Evolutionary conservation across 345 rosid species (phyloP).

Genomic region (Abelmoschus esculentus): DNA sequence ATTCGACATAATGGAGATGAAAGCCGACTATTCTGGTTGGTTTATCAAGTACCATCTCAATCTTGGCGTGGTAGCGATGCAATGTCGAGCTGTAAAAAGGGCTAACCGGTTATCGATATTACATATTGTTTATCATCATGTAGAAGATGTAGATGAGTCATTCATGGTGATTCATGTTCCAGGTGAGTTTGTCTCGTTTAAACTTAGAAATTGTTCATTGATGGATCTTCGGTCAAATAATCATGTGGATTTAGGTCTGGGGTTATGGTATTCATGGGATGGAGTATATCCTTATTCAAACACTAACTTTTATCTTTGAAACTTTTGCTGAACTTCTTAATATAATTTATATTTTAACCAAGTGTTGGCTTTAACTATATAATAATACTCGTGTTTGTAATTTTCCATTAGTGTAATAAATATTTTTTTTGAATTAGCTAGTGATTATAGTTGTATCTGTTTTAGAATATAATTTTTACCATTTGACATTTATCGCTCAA

Average conservation of each 20-base stretch:
- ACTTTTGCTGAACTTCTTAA: neutral
- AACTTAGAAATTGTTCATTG: neutral
- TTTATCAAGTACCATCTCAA: constrained; percentile 23
- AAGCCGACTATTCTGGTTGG: constrained; percentile 21
- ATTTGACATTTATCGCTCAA: too few species aligned
- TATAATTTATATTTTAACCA: too few species aligned
- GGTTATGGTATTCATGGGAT: constrained; percentile 16
- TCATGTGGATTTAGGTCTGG: neutral
- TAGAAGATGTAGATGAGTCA: constrained; percentile 10
- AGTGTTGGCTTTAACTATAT: too few species aligned
- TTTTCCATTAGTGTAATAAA: too few species aligned
- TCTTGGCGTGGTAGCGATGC: neutral
- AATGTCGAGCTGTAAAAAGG: neutral
- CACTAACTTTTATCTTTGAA: neutral
- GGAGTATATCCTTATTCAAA: constrained; percentile 14
- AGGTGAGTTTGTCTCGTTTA: neutral
- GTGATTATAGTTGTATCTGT: too few species aligned
- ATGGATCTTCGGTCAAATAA: neutral
- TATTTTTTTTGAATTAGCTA: too few species aligned
- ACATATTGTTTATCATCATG: constrained; percentile 2
- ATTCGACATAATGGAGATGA: constrained; percentile 23
- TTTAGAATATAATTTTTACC: too few species aligned
- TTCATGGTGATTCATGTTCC: constrained; percentile 16
- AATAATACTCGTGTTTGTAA: too few species aligned
- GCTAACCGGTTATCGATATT: neutral